A percentile compares a stretch with the other conserved stretches of the same genome.
phyloP scores from a whole-genome alignment of 2,329 filamentous ascomycete genomes.

The Fusarium clavum region DNA sequence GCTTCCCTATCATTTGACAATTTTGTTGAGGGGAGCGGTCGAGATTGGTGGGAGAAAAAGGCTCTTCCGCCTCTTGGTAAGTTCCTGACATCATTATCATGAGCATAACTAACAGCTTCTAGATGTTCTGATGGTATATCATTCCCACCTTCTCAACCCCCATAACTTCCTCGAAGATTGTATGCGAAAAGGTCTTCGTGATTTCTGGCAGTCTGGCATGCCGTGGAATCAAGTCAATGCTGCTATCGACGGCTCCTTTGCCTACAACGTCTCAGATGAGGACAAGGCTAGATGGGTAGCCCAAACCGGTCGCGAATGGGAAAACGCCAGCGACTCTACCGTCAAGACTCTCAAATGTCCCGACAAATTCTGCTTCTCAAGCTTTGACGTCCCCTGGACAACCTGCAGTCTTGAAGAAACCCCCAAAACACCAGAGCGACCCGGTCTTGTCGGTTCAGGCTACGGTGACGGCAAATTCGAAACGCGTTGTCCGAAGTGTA shows the following conservation, averaged over 20 bases:
- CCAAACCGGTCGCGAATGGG: constrained; percentile 63
- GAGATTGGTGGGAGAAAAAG: constrained; percentile 32
- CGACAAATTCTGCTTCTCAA: constrained; percentile 46
- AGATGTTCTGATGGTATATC: constrained; percentile 80
- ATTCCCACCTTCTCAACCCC: constrained; percentile 77
- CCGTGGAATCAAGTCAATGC: constrained; percentile 70
- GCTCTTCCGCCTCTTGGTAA: constrained; percentile 42
- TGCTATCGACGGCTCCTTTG: constrained; percentile 66
- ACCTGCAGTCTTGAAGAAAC: constrained; percentile 48
- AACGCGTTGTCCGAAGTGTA: constrained; percentile 64
- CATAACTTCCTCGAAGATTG: constrained; percentile 56
- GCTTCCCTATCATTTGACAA: constrained; percentile 8
- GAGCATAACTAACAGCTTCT: neutral
- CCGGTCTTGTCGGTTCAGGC: constrained; percentile 62
- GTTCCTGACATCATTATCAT: neutral
- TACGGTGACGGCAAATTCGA: constrained; percentile 70
- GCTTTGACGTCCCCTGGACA: constrained; percentile 65
- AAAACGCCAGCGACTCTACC: constrained; percentile 61
- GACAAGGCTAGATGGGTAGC: constrained; percentile 58
- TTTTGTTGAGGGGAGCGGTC: constrained; percentile 3
- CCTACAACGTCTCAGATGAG: constrained; percentile 59
- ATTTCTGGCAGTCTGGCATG: constrained; percentile 66
- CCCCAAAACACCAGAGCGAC: constrained; percentile 22
- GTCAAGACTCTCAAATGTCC: constrained; percentile 61
- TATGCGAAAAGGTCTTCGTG: constrained; percentile 27